Base-by-base conservation (phyloP, 2,329 filamentous ascomycete species). In the Elsinoe batatas region DNA sequence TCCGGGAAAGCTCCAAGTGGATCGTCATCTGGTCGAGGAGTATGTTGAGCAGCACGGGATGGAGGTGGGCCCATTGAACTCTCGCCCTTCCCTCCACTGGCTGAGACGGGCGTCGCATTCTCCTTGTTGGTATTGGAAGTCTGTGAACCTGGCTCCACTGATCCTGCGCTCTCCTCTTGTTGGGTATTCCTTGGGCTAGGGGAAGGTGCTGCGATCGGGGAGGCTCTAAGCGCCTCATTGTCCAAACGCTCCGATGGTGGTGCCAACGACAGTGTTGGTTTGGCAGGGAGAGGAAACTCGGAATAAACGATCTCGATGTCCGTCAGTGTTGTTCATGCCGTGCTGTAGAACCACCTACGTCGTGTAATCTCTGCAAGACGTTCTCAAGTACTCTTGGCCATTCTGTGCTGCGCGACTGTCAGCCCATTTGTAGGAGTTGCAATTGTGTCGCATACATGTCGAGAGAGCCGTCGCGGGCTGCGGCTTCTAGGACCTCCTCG, bases 271-370 rank as follows among this genome's bases (percentile, higher is more conserved):
- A 72, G 64, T 58, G 71, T 69, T 42, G 73, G 77, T 53, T 81
- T 71, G 54, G 74, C 76, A 10, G 87, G 87, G 62, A 85, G 84
- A 40, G 87, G 83, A 64, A 95, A 95, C 53, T 85, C 83, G 66
- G 82, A 77, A 68, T 81, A 79, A 38, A 87, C 80, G 62, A 90
- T 91, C 88, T 94, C 11, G 11, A 18, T 10, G 17, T 22, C 5
- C 13, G 20, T 32, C 47, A 54, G 38, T 38, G 44, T 12, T n/a
- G 38, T 53, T 40, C 17, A 18, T 38, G 20, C 26, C 57, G 50
- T 38, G 11, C 7, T 18, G 47, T 35, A 4, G 43, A 43, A 40
- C 44, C 20, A 35, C 56, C 69, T 68, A 83, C 79, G 68, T 81
- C 77, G 68, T 93, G 84, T 50, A 91, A 76, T 63, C 83, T 81